phyloP scores from a whole-genome alignment of 1,284 basidiomycete genomes.

The Leccinum insolens region DNA sequence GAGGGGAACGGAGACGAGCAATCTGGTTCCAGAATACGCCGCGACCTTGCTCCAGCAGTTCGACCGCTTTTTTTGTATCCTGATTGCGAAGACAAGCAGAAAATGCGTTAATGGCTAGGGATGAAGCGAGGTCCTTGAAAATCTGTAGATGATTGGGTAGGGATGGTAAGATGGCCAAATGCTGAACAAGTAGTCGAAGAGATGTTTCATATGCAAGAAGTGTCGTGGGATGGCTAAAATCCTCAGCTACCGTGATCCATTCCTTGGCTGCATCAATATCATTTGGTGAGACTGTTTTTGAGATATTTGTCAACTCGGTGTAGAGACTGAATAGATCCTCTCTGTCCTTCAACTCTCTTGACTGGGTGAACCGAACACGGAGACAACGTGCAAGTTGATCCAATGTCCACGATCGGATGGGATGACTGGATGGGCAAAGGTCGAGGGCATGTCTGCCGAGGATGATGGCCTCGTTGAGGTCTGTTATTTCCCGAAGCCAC shows the following conservation, averaged over 20 bases:
- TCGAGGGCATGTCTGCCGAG: not conserved
- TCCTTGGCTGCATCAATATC: not conserved
- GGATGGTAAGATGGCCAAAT: not conserved
- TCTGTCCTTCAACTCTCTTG: not conserved
- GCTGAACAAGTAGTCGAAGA: not conserved
- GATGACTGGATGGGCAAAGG: not conserved
- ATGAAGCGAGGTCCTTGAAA: not conserved
- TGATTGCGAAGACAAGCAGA: not conserved
- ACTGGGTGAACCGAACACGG: not conserved
- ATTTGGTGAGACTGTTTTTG: not conserved
- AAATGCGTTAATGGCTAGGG: not conserved
- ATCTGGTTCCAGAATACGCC: not conserved
- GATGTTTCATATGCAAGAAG: not conserved
- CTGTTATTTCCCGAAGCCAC: not conserved
- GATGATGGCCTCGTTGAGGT: not conserved
- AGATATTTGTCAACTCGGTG: not conserved
- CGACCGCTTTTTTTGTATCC: not conserved
- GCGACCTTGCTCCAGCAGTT: not conserved
- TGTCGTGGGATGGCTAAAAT: not conserved
- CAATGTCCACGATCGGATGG: not conserved
- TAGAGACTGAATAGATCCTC: no score
- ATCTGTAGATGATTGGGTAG: not conserved
- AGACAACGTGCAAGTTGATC: not conserved
- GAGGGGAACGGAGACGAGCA: not conserved
- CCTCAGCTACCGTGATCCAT: not conserved